Conservation (phyloP, 345 rosid species). For the Euclidium syriacum region DNA sequence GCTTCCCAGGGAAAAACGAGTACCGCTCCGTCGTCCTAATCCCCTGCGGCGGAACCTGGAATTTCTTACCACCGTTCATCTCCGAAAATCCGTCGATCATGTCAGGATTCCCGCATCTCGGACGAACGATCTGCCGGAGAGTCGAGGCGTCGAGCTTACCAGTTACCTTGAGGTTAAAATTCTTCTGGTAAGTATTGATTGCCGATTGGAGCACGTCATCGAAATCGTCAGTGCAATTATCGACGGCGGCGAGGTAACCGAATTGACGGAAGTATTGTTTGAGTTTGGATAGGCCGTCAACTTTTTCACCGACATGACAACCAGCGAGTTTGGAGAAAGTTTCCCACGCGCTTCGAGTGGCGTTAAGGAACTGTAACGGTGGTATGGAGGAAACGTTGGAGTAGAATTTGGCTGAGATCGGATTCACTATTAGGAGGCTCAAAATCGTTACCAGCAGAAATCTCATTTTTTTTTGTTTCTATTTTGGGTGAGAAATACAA, state of each 20-base stretch:
- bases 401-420: slow-evolving; percentile 28
- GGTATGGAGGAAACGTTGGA: slow-evolving; percentile 20
- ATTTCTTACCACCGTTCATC: slow-evolving; percentile 52
- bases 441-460: neutral
- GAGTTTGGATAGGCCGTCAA: slow-evolving; percentile 55
- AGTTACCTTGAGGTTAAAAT: slow-evolving; percentile 61
- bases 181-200: slow-evolving; percentile 52
- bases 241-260: slow-evolving; percentile 49
- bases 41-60: slow-evolving; percentile 29
- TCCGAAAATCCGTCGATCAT: slow-evolving; percentile 56
- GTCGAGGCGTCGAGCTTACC: slow-evolving; percentile 61
- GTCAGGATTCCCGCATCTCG: slow-evolving; percentile 77
- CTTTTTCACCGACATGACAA: slow-evolving; percentile 53
- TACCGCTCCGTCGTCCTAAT: slow-evolving; percentile 50
- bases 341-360: slow-evolving; percentile 47
- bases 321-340: slow-evolving; percentile 53
- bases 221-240: slow-evolving; percentile 53
- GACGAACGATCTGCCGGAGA: slow-evolving; percentile 39
- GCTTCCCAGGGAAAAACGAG: slow-evolving; percentile 63
- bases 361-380: slow-evolving; percentile 23
- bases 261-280: slow-evolving; percentile 70
- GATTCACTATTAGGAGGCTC: slow-evolving; percentile 1
- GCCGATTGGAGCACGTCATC: slow-evolving; percentile 51
- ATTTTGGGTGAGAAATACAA: too few species aligned
- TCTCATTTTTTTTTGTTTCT: slow-evolving; percentile 20